Evolutionary conservation across 768 basidiomycete genomes (phyloP).

Genomic region (Boletus rubroflammeus): DNA sequence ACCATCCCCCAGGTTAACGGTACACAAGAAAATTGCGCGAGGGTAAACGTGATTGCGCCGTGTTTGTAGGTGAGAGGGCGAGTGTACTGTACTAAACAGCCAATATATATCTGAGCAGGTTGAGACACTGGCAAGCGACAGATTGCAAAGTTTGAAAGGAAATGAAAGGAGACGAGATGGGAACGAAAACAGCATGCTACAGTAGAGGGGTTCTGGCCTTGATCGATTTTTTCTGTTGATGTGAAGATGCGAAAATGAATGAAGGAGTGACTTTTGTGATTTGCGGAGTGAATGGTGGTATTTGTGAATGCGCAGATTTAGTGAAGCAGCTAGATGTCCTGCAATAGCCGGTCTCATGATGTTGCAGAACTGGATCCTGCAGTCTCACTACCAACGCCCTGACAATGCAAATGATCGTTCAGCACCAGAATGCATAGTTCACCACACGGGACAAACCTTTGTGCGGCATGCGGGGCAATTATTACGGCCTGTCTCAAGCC

Average conservation of each 20-base stretch:
- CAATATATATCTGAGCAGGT: slow-evolving; percentile 27
- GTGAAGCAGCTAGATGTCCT: slow-evolving; percentile 8
- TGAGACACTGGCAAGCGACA: slow-evolving; percentile 2
- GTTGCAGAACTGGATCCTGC: slow-evolving; percentile 8
- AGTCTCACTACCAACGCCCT: slow-evolving; percentile 28
- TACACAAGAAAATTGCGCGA: slow-evolving; percentile 15
- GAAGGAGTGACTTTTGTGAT: slow-evolving; percentile 16
- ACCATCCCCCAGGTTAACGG: slow-evolving; percentile 1
- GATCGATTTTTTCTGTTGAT: slow-evolving; percentile 8
- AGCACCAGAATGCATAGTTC: background rate
- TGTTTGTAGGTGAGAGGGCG: slow-evolving; percentile 7
- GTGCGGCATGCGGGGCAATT: slow-evolving; percentile 91
- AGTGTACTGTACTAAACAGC: slow-evolving; percentile 15
- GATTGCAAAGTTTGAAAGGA: slow-evolving; percentile 8
- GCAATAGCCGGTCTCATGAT: background rate
- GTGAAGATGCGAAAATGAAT: slow-evolving; percentile 9
- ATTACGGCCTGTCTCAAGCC: slow-evolving; percentile 82
- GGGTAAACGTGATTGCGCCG: slow-evolving; percentile 8
- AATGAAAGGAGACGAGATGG: slow-evolving; percentile 6
- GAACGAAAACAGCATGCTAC: slow-evolving; percentile 29
- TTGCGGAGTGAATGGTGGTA: slow-evolving; percentile 1
- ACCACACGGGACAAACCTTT: slow-evolving; percentile 43
- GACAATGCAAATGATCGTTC: background rate
- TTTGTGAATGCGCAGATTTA: background rate
- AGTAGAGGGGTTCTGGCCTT: slow-evolving; percentile 10